A percentile compares a stretch with the other conserved stretches of the same genome.
Conservation (phyloP, 2,329 filamentous ascomycete species). For the Tympanopsis confertula region DNA sequence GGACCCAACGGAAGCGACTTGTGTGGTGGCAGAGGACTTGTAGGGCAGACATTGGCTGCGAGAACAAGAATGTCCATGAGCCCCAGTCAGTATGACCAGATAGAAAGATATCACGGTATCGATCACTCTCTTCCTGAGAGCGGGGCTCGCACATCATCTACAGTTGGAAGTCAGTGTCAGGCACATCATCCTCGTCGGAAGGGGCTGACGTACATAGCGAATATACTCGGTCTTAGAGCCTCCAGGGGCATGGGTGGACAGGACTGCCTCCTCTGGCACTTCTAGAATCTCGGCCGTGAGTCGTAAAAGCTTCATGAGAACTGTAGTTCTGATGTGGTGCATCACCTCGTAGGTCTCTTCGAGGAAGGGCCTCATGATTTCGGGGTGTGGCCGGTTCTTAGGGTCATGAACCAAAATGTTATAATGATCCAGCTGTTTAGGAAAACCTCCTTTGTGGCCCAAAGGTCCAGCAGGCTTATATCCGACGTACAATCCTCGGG, state of each 20-base stretch:
- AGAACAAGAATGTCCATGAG: conserved; percentile 24
- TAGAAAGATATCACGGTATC: conserved; percentile 22
- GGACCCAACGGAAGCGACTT: conserved; percentile 22
- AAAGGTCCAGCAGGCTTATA: conserved; percentile 13
- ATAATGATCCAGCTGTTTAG: conserved; percentile 6
- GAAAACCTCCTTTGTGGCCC: conserved; percentile 7
- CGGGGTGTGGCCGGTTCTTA: conserved; percentile 10
- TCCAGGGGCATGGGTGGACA: conserved; percentile 19
- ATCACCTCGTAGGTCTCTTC: conserved; percentile 13
- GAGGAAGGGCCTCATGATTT: conserved; percentile 9
- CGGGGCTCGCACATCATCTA: conserved; percentile 24
- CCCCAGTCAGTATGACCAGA: conserved; percentile 29
- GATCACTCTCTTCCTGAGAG: conserved; percentile 18
- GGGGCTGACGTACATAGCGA: conserved; percentile 13
- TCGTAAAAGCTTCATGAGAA: conserved; percentile 19
- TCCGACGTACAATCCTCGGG: conserved; percentile 14
- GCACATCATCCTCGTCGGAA: too few relatives aligned
- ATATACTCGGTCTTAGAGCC: conserved; percentile 23
- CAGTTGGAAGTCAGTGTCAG: too few relatives aligned
- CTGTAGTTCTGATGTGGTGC: conserved; percentile 13
- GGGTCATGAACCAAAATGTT: conserved; percentile 9
- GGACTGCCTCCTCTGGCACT: conserved; percentile 21
- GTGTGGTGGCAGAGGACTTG: conserved; percentile 22
- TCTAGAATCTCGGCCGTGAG: conserved; percentile 24
- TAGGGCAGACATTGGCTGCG: conserved; percentile 23